phyloP scores from a whole-genome alignment of 805 yeast genomes.

The Clavispora santaluciae region DNA sequence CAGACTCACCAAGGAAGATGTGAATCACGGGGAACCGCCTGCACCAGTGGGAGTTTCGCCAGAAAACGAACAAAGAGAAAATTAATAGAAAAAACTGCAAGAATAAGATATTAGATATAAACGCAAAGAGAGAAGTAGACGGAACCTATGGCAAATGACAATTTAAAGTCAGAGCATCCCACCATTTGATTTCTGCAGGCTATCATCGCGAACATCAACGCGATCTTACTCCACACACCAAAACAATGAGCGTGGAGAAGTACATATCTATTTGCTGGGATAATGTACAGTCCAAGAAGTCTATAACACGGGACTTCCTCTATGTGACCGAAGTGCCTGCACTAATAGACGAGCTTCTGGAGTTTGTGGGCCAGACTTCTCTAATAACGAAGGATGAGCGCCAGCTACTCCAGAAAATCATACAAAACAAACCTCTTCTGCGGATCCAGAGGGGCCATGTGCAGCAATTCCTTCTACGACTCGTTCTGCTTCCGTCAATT shows the following conservation, averaged over 20 bases:
- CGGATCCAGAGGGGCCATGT: conserved; percentile 10
- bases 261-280: conserved; percentile 11
- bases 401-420: conserved; percentile 6
- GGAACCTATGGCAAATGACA: no score
- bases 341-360: conserved; percentile 10
- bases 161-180: background rate
- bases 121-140: no score
- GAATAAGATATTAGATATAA: no score
- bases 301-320: conserved; percentile 2
- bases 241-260: background rate
- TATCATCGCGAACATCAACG: background rate
- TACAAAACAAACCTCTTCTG: conserved; percentile 8
- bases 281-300: conserved; percentile 1
- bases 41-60: no score
- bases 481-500: conserved; percentile 8
- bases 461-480: conserved; percentile 11
- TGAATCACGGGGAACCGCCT: background rate
- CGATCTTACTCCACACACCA: background rate
- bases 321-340: conserved; percentile 6
- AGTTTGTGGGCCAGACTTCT: conserved; percentile 5
- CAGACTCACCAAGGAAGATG: background rate
- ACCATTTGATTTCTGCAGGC: background rate
- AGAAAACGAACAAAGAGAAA: no score
- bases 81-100: no score
- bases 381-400: conserved; percentile 9